Conservation (phyloP, 129 eudicot species). For the Artemisia argyi region DNA sequence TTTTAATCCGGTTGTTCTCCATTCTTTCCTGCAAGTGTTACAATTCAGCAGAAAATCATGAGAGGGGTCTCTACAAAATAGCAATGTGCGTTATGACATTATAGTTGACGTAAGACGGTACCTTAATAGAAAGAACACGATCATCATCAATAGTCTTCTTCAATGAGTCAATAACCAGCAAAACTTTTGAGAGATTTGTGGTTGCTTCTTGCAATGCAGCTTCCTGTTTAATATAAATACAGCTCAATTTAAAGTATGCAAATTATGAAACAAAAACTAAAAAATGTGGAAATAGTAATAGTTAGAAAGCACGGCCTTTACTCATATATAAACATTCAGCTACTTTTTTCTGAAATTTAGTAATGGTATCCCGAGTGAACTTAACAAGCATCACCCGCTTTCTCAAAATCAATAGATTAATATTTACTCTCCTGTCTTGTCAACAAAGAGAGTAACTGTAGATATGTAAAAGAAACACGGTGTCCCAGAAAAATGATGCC, state of each 20-base stretch:
- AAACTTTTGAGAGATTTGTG: slow-evolving; percentile 28
- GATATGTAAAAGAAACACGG: not conserved
- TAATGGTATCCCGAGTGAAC: not conserved
- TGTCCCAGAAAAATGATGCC: not conserved
- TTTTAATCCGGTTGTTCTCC: slow-evolving; percentile 45
- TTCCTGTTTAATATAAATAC: slow-evolving; percentile 33
- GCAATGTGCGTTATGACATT: not conserved
- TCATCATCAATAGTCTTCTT: slow-evolving; percentile 49
- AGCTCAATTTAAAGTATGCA: not conserved
- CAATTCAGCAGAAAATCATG: slow-evolving; percentile 21
- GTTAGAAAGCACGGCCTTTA: slow-evolving; percentile 10
- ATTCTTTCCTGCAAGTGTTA: slow-evolving; percentile 35
- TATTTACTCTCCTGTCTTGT: not conserved
- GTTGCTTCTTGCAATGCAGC: slow-evolving; percentile 30
- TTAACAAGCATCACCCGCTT: not conserved
- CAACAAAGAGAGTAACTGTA: not conserved
- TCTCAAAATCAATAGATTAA: not conserved
- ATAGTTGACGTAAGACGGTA: slow-evolving; percentile 27
- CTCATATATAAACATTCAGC: not conserved
- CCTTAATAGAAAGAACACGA: slow-evolving; percentile 51
- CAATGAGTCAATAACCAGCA: slow-evolving; percentile 46
- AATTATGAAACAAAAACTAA: slow-evolving; percentile 5
- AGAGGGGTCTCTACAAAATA: not conserved
- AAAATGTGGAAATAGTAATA: not conserved
- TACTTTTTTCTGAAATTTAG: not conserved